These are phyloP conservation scores for Diaporthe sp. DNA, from an alignment of 2,329 filamentous ascomycete genomes.

Conservation along the genomic window DNA sequence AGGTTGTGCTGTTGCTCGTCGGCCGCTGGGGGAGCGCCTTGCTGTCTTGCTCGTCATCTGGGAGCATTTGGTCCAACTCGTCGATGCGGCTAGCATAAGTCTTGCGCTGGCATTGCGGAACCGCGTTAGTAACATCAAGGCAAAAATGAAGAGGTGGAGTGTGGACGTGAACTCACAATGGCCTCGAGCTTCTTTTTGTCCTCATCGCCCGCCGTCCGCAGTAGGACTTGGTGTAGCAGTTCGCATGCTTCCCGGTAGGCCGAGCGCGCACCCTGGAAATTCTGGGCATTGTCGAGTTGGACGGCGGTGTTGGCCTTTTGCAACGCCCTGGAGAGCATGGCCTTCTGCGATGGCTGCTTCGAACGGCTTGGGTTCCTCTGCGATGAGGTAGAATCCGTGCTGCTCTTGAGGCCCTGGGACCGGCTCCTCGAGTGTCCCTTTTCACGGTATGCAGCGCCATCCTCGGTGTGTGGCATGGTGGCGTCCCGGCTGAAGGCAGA, in stretches of 20 bases:
- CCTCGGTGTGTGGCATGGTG: slow-evolving; percentile 53
- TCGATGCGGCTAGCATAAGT: slow-evolving; percentile 93
- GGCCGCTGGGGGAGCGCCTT: slow-evolving; percentile 84
- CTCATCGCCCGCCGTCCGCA: slow-evolving; percentile 85
- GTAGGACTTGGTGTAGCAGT: slow-evolving; percentile 88
- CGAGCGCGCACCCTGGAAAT: slow-evolving; percentile 90
- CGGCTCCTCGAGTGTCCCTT: slow-evolving; percentile 62
- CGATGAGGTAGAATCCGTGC: slow-evolving; percentile 57
- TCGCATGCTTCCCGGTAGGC: slow-evolving; percentile 94
- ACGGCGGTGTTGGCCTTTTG: slow-evolving; percentile 97
- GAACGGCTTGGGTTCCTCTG: slow-evolving; percentile 47
- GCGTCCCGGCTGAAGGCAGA: slow-evolving; percentile 41
- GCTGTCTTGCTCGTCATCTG: slow-evolving; percentile 67
- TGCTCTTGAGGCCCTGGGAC: slow-evolving; percentile 60
- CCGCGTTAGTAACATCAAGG: background rate
- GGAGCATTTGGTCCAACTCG: slow-evolving; percentile 82
- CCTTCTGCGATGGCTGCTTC: slow-evolving; percentile 83
- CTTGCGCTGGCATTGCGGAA: slow-evolving; percentile 71
- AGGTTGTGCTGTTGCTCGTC: slow-evolving; percentile 64
- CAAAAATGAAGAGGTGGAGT: no score
- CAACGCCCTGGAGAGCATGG: slow-evolving; percentile 94
- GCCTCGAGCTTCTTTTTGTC: slow-evolving; percentile 92
- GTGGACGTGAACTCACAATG: slow-evolving; percentile 76
- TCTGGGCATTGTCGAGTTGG: slow-evolving; percentile 94
- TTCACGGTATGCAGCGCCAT: slow-evolving; percentile 46